Evolutionary conservation across 1,284 basidiomycete genomes (phyloP).

Genomic region (Golubevia sp.): DNA sequence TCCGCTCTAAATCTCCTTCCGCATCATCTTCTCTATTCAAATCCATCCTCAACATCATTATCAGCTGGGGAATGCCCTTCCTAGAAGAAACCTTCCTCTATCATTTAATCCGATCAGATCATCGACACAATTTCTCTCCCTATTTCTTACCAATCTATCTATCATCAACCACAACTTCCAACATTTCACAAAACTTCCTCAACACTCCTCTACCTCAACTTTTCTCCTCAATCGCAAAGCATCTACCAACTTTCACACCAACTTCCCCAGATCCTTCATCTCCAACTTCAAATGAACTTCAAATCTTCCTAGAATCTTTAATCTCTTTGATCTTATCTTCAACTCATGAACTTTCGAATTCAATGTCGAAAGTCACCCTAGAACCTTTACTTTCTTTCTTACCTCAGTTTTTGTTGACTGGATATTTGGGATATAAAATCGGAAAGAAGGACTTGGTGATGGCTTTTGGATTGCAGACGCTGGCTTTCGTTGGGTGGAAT

Average conservation of each 20-base stretch:
- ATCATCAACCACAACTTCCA: conserved; percentile 24
- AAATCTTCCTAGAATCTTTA: conserved; percentile 64
- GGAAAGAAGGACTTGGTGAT: conserved; percentile 71
- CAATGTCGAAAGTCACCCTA: too few species aligned
- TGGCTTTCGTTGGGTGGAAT: conserved; percentile 89
- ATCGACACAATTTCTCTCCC: conserved; percentile 96
- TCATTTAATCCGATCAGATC: conserved; percentile 86
- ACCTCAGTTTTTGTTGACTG: conserved; percentile 74
- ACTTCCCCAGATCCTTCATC: conserved; percentile 30
- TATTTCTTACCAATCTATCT: conserved; percentile 96
- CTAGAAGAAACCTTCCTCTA: conserved; percentile 91
- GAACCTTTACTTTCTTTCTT: conserved; percentile 59
- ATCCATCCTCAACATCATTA: conserved; percentile 2
- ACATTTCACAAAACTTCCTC: not conserved
- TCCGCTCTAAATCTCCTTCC: too few species aligned
- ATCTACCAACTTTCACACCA: too few species aligned
- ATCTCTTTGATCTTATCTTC: conserved; percentile 23
- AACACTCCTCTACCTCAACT: conserved; percentile 14
- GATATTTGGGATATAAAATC: conserved; percentile 73
- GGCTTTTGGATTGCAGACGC: conserved; percentile 89
- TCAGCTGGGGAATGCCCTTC: conserved; percentile 90
- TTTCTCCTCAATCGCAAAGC: too few species aligned
- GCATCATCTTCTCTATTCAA: too few species aligned
- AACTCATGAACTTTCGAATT: not conserved
- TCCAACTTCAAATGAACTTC: conserved; percentile 36